These are phyloP conservation scores for Oehlia diaphana DNA, from an alignment of 192 early-diverging fungal genomes.

Conservation along the genomic window DNA sequence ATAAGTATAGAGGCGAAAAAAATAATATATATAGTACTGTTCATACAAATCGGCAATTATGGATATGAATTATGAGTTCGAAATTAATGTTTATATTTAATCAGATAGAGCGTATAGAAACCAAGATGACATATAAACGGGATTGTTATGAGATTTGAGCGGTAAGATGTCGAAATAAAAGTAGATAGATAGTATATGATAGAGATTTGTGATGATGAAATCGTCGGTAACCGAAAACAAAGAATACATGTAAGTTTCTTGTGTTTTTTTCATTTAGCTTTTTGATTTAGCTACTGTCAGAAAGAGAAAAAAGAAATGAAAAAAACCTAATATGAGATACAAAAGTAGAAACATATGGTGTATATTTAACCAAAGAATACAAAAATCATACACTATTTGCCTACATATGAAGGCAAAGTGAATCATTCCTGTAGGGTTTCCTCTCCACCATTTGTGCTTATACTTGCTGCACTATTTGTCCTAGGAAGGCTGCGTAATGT, in stretches of 20 bases:
- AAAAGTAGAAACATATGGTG: not conserved
- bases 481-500: slow-evolving; percentile 28
- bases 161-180: not conserved
- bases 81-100: slow-evolving; percentile 13
- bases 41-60: not conserved
- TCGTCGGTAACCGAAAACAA: not conserved
- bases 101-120: not conserved
- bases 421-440: slow-evolving; percentile 12
- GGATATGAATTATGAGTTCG: not conserved
- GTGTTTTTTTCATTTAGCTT: not conserved
- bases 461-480: not conserved
- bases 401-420: slow-evolving; percentile 7
- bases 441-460: slow-evolving; percentile 12
- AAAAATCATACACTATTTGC: slow-evolving; percentile 10
- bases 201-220: not conserved
- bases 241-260: not conserved
- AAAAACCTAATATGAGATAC: not conserved
- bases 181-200: not conserved
- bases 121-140: not conserved
- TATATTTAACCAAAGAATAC: not conserved
- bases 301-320: not conserved
- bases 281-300: not conserved
- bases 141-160: not conserved
- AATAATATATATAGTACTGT: not conserved
- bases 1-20: not conserved